Conservation (phyloP, 768 basidiomycete species). For the Suillus variegatus region DNA sequence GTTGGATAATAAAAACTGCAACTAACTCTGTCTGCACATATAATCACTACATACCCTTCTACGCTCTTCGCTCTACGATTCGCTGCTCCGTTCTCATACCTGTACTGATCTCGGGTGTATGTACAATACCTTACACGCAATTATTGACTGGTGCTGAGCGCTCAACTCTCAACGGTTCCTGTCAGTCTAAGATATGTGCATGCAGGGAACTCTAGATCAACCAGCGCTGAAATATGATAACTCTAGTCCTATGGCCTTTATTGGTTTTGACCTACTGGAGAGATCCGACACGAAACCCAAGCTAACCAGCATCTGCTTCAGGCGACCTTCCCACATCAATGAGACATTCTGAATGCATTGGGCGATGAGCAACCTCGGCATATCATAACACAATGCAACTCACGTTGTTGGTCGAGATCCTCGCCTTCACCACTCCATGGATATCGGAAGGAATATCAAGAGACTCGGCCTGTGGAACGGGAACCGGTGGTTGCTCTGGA, state of each 20-base stretch:
- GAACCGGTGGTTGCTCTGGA: slow-evolving; percentile 12
- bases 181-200: not conserved
- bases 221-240: slow-evolving; percentile 87
- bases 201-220: slow-evolving; percentile 13
- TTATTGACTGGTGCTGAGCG: slow-evolving; percentile 15
- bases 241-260: slow-evolving; percentile 89
- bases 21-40: slow-evolving; percentile 17
- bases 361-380: slow-evolving; percentile 5
- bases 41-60: slow-evolving; percentile 22
- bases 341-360: slow-evolving; percentile 68
- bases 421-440: slow-evolving; percentile 85
- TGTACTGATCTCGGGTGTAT: slow-evolving; percentile 22
- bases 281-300: slow-evolving; percentile 92
- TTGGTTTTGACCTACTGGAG: slow-evolving; percentile 80
- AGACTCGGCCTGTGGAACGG: slow-evolving; percentile 1
- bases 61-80: slow-evolving; percentile 13
- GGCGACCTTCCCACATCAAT: slow-evolving; percentile 90
- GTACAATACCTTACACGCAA: slow-evolving; percentile 22
- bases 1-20: slow-evolving; percentile 19
- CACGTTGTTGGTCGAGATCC: slow-evolving; percentile 88
- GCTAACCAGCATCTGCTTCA: slow-evolving; percentile 87
- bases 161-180: not conserved
- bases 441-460: slow-evolving; percentile 38
- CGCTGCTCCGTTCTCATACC: slow-evolving; percentile 16
- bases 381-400: slow-evolving; percentile 27